Evolutionary conservation across 495 filamentous ascomycete genomes (phyloP).

Genomic region (Neurospora sp.): DNA sequence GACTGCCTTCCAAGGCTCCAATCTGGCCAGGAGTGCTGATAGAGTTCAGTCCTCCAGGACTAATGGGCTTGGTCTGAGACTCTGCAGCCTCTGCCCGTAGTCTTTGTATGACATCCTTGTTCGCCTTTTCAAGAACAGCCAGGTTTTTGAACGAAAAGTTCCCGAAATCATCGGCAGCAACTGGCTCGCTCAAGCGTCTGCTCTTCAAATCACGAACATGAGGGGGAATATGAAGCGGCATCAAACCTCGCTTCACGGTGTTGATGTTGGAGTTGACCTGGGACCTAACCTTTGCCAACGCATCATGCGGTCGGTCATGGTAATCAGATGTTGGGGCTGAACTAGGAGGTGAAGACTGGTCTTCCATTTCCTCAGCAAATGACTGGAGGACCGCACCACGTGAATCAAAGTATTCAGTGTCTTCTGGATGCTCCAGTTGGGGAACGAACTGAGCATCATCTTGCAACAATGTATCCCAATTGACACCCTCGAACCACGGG

Average conservation of each 20-base stretch:
- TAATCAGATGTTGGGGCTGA: constrained; percentile 57
- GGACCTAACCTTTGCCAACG: constrained; percentile 76
- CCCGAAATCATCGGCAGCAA: constrained; percentile 84
- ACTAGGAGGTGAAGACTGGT: constrained; percentile 64
- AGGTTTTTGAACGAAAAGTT: constrained; percentile 96
- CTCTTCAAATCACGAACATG: constrained; percentile 86
- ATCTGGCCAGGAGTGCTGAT: constrained; percentile 40
- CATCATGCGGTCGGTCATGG: constrained; percentile 85
- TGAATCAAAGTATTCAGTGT: constrained; percentile 95
- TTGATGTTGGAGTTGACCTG: constrained; percentile 86
- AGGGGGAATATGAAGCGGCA: constrained; percentile 91
- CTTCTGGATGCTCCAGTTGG: constrained; percentile 83
- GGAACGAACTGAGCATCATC: constrained; percentile 96
- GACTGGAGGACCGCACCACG: constrained; percentile 81
- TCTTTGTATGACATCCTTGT: constrained; percentile 97
- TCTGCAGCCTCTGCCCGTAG: constrained; percentile 80
- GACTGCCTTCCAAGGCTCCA: constrained; percentile 68
- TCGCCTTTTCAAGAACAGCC: constrained; percentile 92
- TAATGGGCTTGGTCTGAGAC: constrained; percentile 43
- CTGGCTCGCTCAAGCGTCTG: constrained; percentile 82
- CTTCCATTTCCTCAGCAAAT: constrained; percentile 88
- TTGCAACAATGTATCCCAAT: constrained; percentile 82
- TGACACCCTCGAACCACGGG: constrained; percentile 77
- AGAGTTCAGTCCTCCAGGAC: constrained; percentile 30
- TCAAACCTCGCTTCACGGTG: constrained; percentile 68